Base-by-base conservation (phyloP, 2,329 filamentous ascomycete species). In the Parascedosporium putredinis region DNA sequence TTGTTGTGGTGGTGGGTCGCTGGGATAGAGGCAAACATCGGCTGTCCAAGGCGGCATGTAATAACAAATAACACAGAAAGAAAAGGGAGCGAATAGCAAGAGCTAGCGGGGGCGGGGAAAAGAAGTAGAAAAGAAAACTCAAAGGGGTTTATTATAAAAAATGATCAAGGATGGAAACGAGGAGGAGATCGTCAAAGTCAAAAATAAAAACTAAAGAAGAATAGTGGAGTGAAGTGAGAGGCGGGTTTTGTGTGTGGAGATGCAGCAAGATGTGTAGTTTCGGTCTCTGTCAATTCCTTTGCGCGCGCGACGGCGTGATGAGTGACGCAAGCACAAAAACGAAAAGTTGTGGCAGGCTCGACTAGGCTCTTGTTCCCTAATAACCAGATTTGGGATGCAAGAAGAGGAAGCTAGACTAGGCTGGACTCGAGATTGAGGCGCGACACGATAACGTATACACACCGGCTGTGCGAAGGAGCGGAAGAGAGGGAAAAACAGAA, bases 141-240 rank as follows among this genome's bases (percentile, higher is more conserved):
- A 31, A 34, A 47, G 29, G 31, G 20, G 23, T 38, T 20, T 24
- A 51, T 14, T 36, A 23, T 5, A 24, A 34, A 23, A 46, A 33
- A 27, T n/a, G 31, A 43, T n/a, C 14, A 38, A 38, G 16, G n/a
- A 14, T 3, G 14, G 27, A 23, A 43, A 24, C 14, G 16, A 45
- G 16, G n/a, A n/a, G n/a, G n/a, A n/a, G n/a, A n/a, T n/a, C n/a
- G n/a, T n/a, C n/a, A 23, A 25, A 22, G 14, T 9, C n/a, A 16
- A 36, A 47, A 47, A 43, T 36, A 29, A 49, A 42, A 49, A 49
- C 27, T 31, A 43, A 36, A 38, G 47, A 23, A 25, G 42, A 38
- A 31, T 24, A 29, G 47, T 18, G 34, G 20, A 29, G 33, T 20
- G 46, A 40, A 45, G 47, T 5, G 23, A 43, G 27, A 36, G n/a